These are phyloP conservation scores for Auriscalpium vulgare DNA, from an alignment of 768 basidiomycete species.

Conservation along the genomic window DNA sequence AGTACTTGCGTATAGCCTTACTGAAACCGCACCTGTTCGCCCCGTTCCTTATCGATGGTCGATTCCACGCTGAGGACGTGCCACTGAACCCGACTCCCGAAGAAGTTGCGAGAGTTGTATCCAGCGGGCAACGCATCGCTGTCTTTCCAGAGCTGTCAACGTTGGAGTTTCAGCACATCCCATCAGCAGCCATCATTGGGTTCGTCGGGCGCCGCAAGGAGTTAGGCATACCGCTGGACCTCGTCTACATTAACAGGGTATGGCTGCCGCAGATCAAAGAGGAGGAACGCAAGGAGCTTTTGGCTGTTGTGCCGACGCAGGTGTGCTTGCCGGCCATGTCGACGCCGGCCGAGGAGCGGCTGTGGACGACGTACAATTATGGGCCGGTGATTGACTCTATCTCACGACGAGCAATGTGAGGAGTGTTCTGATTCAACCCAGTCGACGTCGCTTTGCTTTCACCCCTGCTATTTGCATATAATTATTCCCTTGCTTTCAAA, in stretches of 20 bases:
- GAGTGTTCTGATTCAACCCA: too few species aligned
- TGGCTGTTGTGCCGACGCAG: not conserved
- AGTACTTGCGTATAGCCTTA: conserved; percentile 13
- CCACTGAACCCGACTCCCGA: conserved; percentile 1
- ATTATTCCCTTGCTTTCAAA: too few species aligned
- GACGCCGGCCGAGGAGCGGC: not conserved
- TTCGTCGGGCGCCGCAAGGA: not conserved
- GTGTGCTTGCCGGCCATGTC: not conserved
- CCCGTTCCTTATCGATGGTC: conserved; percentile 3
- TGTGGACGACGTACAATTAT: not conserved
- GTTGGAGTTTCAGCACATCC: conserved; percentile 4
- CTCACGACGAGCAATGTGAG: too few species aligned
- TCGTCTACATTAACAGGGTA: conserved; percentile 3
- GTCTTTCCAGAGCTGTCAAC: conserved; percentile 6
- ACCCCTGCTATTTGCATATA: too few species aligned
- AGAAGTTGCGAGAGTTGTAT: not conserved
- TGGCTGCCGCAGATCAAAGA: not conserved
- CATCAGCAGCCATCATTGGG: not conserved
- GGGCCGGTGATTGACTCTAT: too few species aligned
- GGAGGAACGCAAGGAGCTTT: not conserved
- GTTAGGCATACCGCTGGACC: conserved; percentile 1
- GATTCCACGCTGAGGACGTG: conserved; percentile 7
- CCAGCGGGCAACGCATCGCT: not conserved
- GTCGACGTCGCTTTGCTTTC: too few species aligned
- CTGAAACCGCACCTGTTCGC: conserved; percentile 1